Evolutionary conservation across 2,329 filamentous ascomycete genomes (phyloP), one percentile per base, ranked within the genome.

Genomic region (Nothophoma quercina): DNA sequence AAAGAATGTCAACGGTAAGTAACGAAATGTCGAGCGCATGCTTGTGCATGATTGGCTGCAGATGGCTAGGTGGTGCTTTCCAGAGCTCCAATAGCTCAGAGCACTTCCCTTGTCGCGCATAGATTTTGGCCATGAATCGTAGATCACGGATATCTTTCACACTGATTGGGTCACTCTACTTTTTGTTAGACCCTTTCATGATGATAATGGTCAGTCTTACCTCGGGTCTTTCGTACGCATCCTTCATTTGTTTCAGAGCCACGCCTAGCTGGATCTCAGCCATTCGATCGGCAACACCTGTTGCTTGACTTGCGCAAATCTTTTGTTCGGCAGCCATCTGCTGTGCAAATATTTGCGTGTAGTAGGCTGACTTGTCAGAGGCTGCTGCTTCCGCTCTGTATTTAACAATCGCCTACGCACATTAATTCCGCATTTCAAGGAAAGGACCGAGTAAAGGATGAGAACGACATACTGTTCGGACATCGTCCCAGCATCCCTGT

Each of bases 401-500:
- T 50, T 71, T 65, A 2, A 65, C 44, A 9, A 70, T 58, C 32
- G 70, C 67, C 71, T 73, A 23, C 64, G 52, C 15, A 19, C 12
- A 26, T 43, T 3, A 53, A 39, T 16, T 18, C 18, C 7, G 6
- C 22, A 1, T 10, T 6, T 7, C 22, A 32, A 10, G 1, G 6
- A 7, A 5, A 4, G 7, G 7, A 13, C 2, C 10, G n/a, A 16
- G n/a, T 3, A 21, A 10, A 16, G n/a, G 2, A 21, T n/a, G 33
- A 35, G 5, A 8, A 22, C 12, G 21, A 61, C 67, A 12, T 65
- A 73, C 71, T 29, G 55, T 58, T 30, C 67, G 65, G 25, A 65
- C 70, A 58, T 73, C 70, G 29, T 72, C 69, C 71, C 71, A 73
- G 43, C 65, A 71, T 32, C 65, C 63, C 34, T 66, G 63, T 15